Evolutionary conservation across 345 rosid genomes (phyloP).

Genomic region (Eucalyptus polybractea): DNA sequence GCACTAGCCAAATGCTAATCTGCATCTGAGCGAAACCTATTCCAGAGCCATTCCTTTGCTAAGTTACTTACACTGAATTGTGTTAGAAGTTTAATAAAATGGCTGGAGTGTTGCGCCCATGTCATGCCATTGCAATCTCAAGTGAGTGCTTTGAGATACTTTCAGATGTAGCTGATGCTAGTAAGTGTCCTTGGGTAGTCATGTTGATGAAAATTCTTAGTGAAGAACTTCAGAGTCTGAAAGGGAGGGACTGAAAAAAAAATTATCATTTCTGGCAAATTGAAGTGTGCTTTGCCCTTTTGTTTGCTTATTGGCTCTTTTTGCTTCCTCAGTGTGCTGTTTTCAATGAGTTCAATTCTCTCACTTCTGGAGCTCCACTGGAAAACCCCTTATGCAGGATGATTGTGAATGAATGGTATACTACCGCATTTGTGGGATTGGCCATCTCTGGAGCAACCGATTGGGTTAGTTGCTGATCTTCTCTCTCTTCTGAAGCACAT

Average conservation of each 20-base stretch:
- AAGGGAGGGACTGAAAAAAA: neutral
- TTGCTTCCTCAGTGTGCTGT: neutral
- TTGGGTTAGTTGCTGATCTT: conserved; percentile 38
- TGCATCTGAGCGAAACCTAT: neutral
- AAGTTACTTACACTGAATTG: neutral
- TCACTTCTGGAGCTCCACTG: neutral
- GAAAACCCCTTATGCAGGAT: conserved; percentile 36
- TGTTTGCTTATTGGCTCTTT: neutral
- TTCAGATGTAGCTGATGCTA: neutral
- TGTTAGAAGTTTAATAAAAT: neutral
- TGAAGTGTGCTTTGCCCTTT: neutral
- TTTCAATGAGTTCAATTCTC: neutral
- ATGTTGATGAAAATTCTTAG: neutral
- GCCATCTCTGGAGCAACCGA: conserved; percentile 81
- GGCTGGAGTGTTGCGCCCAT: neutral
- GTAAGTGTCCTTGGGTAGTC: neutral
- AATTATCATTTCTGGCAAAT: neutral
- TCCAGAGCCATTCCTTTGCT: neutral
- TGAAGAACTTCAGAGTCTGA: neutral
- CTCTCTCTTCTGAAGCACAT: neutral
- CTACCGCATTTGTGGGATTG: conserved; percentile 55
- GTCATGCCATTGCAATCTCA: neutral
- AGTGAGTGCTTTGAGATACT: neutral
- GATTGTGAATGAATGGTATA: conserved; percentile 74
- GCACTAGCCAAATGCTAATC: neutral